These are phyloP conservation scores for Globisporangium alternatum DNA, from an alignment of 352 stramenopile species.

Conservation along the genomic window DNA sequence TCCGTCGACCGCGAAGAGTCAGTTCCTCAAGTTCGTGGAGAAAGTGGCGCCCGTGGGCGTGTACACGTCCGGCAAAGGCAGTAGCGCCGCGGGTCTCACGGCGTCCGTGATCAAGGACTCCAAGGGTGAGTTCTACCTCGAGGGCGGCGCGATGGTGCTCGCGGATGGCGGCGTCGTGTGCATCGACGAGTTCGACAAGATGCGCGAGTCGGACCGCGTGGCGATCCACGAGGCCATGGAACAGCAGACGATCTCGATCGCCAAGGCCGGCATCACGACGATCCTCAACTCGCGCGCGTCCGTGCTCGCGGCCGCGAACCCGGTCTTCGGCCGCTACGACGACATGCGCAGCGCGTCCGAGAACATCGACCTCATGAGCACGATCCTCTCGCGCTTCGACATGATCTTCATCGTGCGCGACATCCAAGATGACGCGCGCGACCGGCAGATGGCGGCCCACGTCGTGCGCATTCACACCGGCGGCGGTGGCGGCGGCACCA, in stretches of 20 bases:
- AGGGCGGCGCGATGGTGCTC: conserved; percentile 97
- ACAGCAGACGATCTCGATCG: conserved; percentile 99
- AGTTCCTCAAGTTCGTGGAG: conserved; percentile 98
- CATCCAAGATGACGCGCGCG: conserved; percentile 95
- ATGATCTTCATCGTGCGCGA: conserved; percentile 99
- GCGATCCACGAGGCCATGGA: conserved; percentile 99
- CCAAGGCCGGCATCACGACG: conserved; percentile 99
- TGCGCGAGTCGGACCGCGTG: conserved; percentile 92
- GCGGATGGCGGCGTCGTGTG: conserved; percentile 98
- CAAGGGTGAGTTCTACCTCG: conserved; percentile 98
- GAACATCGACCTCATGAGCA: conserved; percentile 99
- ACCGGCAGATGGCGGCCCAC: conserved; percentile 96
- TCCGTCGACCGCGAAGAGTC: conserved; percentile 96
- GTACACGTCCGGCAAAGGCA: conserved; percentile 99
- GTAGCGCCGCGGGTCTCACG: conserved; percentile 95
- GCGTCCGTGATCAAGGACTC: conserved; percentile 94
- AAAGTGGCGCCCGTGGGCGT: conserved; percentile 96
- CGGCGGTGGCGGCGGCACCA: conserved; percentile 24
- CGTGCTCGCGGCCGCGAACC: conserved; percentile 96
- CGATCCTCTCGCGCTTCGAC: conserved; percentile 98
- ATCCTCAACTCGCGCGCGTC: conserved; percentile 95
- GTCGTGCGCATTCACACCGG: conserved; percentile 98
- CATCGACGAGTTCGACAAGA: conserved; percentile 98
- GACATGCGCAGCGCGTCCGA: conserved; percentile 97
- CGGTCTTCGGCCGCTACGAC: conserved; percentile 98